These are phyloP conservation scores for Baorangia bicolor DNA, from an alignment of 768 basidiomycete species.

Conservation along the genomic window DNA sequence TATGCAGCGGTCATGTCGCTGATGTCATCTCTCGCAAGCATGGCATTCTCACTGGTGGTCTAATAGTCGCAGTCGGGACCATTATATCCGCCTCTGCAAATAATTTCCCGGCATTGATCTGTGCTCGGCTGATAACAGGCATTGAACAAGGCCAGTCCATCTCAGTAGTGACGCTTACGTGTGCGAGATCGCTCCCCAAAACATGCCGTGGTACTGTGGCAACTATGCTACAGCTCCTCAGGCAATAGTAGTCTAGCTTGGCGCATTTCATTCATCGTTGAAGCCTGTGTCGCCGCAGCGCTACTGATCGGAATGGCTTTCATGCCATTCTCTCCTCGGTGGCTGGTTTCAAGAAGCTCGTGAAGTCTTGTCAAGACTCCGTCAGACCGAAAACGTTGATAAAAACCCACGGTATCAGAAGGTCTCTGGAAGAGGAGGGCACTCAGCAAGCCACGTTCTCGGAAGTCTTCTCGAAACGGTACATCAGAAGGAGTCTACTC, in stretches of 20 bases:
- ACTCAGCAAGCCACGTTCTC: conserved; percentile 20
- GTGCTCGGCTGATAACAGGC: conserved; percentile 46
- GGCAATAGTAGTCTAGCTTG: conserved; percentile 34
- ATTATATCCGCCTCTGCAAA: conserved; percentile 38
- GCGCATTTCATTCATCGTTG: conserved; percentile 28
- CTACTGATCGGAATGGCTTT: conserved; percentile 25
- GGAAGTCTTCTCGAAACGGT: conserved; percentile 30
- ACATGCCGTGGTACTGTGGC: conserved; percentile 42
- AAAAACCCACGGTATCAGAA: conserved; percentile 19
- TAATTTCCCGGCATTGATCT: conserved; percentile 39
- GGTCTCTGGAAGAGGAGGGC: conserved; percentile 25
- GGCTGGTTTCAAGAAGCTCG: conserved; percentile 33
- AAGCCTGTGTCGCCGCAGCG: conserved; percentile 19
- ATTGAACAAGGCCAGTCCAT: conserved; percentile 47
- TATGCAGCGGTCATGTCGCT: conserved; percentile 42
- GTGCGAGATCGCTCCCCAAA: conserved; percentile 43
- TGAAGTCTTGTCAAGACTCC: conserved; percentile 25
- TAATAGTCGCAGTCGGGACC: conserved; percentile 43
- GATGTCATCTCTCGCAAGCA: conserved; percentile 47
- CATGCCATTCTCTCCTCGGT: conserved; percentile 22
- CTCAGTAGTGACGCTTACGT: conserved; percentile 41
- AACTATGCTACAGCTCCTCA: conserved; percentile 40
- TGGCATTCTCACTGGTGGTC: conserved; percentile 42
- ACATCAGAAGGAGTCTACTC: conserved; percentile 36
- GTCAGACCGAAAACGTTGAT: conserved; percentile 13